Conservation (phyloP, 2,329 filamentous ascomycete genomes). For the Penicillium oxalicum region DNA sequence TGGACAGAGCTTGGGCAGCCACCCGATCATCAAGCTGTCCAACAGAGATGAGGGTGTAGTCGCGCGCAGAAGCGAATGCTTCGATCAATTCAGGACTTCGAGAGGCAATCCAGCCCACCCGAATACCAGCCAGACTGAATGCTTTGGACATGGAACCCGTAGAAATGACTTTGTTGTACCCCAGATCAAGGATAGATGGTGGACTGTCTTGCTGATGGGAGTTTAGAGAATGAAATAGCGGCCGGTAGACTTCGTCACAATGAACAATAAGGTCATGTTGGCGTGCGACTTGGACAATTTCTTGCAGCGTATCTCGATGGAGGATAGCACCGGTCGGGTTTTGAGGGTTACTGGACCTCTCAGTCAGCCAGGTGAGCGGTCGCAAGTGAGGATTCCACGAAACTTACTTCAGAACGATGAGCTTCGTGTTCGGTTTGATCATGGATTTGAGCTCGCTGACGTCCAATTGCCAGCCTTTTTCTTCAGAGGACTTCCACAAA, state of each 20-base stretch:
- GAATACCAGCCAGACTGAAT: constrained; percentile 69
- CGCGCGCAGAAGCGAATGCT: constrained; percentile 55
- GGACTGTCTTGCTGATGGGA: constrained; percentile 43
- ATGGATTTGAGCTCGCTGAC: constrained; percentile 60
- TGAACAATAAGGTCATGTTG: constrained; percentile 60
- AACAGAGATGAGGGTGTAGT: constrained; percentile 76
- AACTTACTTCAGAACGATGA: constrained; percentile 56
- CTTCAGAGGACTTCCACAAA: constrained; percentile 63
- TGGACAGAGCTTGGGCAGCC: constrained; percentile 62
- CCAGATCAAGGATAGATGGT: constrained; percentile 62
- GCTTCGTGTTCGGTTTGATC: constrained; percentile 45
- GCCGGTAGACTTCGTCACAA: constrained; percentile 74
- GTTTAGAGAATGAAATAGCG: constrained; percentile 62
- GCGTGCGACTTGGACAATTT: constrained; percentile 58
- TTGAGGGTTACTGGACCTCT: constrained; percentile 57
- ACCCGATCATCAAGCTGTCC: constrained; percentile 65
- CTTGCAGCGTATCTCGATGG: constrained; percentile 51
- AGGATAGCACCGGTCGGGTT: constrained; percentile 73
- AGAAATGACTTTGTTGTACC: constrained; percentile 60
- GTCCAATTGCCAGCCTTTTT: constrained; percentile 61
- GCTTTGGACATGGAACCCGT: constrained; percentile 80
- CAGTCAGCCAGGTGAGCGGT: background rate
- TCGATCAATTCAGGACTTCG: constrained; percentile 55
- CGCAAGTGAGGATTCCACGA: background rate
- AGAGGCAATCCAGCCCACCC: constrained; percentile 70